Conservation (phyloP, 2,329 filamentous ascomycete genomes). For the Calonectria ilicicola region DNA sequence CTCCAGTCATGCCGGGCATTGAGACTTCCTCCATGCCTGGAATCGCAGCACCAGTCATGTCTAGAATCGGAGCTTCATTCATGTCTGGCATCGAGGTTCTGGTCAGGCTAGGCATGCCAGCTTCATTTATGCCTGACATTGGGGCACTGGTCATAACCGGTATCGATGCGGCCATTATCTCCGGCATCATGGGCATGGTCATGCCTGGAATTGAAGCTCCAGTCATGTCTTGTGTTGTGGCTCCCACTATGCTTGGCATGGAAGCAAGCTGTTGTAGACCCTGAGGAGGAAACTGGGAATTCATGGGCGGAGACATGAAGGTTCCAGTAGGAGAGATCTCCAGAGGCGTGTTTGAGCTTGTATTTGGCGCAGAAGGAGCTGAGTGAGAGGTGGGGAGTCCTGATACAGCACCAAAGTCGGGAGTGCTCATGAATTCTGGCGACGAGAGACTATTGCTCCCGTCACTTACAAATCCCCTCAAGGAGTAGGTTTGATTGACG, state of each 20-base stretch:
- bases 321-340: slow-evolving; percentile 12
- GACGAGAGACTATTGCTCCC: slow-evolving; percentile 7
- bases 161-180: background rate
- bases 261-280: background rate
- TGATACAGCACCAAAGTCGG: background rate
- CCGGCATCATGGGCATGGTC: background rate
- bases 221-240: background rate
- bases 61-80: background rate
- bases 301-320: slow-evolving; percentile 5
- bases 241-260: background rate
- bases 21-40: background rate
- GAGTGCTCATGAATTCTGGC: background rate
- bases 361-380: background rate
- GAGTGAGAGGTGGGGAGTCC: background rate
- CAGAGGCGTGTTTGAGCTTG: slow-evolving; percentile 3
- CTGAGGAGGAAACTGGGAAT: background rate
- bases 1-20: background rate
- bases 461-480: slow-evolving; percentile 26
- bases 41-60: background rate
- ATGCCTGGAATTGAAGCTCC: background rate
- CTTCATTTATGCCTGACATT: background rate
- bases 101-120: background rate
- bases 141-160: background rate
- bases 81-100: background rate
- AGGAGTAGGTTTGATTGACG: slow-evolving; percentile 31